Base-by-base conservation (phyloP, 2,329 filamentous ascomycete genomes). In the Colletotrichum brevisporum region DNA sequence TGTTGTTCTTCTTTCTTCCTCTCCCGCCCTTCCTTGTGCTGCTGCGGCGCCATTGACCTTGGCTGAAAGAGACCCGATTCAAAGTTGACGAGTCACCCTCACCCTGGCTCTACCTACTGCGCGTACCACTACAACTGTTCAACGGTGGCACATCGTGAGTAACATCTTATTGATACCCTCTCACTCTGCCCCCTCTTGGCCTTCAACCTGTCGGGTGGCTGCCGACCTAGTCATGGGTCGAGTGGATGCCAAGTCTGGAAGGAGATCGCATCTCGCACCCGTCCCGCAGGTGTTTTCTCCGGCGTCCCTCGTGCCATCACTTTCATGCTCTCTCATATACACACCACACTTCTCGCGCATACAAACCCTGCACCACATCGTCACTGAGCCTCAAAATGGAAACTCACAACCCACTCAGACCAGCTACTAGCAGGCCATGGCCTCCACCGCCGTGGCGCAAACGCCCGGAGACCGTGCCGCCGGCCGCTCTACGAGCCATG, bases 1-100 rank as follows among this genome's bases (percentile, higher is more conserved):
- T 50, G 16, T 50, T 59, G 31, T 9, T 24, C n/a, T 36, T 39
- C n/a, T 50, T 59, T 36, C 26, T 59, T 21, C n/a, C 26, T 36
- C 43, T 18, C n/a, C 27, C 50, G 56, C 45, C 31, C 5, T 39
- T n/a, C 5, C 43, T 26, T 59, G 12, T 51, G n/a, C 21, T 13
- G 10, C 36, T 21, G 16, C 45, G 18, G 8, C 16, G n/a, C 45
- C 18, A 48, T 18, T 48, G 9, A 18, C 2, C 45, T 18, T 36
- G 31, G 31, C 31, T 36, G 8, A 36, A 36, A 36, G 31, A 36
- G 31, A 36, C 31, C 8, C 10, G 31, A 36, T 36, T 36, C 31
- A 36, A 36, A 36, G 31, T 36, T 36, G 31, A 36, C 31, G 9
- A 36, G 31, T 36, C 31, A 36, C 31, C 31, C 31, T 36, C 31